Conservation (phyloP, 2,329 filamentous ascomycete genomes). For the Curvularia sp. region DNA sequence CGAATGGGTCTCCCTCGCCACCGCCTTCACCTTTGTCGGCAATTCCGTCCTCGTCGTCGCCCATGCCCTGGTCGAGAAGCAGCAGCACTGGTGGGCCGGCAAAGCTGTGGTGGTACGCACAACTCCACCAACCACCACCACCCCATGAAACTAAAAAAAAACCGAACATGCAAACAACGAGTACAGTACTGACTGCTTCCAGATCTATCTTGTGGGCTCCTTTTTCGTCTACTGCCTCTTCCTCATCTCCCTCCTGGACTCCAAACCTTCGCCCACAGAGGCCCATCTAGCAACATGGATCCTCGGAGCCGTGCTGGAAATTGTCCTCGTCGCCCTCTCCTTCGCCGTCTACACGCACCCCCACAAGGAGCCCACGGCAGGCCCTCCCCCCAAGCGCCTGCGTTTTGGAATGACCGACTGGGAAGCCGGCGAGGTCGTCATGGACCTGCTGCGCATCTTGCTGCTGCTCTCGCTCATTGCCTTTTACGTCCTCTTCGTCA, state of each 20-base stretch:
- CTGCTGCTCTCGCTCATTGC: constrained; percentile 66
- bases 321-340: constrained; percentile 72
- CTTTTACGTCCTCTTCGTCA: constrained; percentile 66
- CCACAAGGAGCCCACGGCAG: constrained; percentile 68
- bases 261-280: constrained; percentile 77
- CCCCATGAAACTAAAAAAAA: not conserved
- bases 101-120: constrained; percentile 74
- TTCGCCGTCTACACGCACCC: constrained; percentile 71
- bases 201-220: constrained; percentile 86
- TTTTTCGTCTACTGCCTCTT: constrained; percentile 88
- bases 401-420: constrained; percentile 59
- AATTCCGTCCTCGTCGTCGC: constrained; percentile 76
- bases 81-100: constrained; percentile 81
- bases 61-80: constrained; percentile 72
- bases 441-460: constrained; percentile 73
- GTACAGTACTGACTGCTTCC: not conserved
- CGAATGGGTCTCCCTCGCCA: constrained; percentile 73
- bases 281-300: constrained; percentile 83
- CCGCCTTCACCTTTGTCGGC: constrained; percentile 76
- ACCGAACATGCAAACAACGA: not conserved
- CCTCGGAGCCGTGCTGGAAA: constrained; percentile 74
- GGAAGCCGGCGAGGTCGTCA: constrained; percentile 69
- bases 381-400: constrained; percentile 24
- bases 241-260: constrained; percentile 85
- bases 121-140: not conserved